Conservation (phyloP, 176 grass and related monocot species). For the Metroxylon sagu region DNA sequence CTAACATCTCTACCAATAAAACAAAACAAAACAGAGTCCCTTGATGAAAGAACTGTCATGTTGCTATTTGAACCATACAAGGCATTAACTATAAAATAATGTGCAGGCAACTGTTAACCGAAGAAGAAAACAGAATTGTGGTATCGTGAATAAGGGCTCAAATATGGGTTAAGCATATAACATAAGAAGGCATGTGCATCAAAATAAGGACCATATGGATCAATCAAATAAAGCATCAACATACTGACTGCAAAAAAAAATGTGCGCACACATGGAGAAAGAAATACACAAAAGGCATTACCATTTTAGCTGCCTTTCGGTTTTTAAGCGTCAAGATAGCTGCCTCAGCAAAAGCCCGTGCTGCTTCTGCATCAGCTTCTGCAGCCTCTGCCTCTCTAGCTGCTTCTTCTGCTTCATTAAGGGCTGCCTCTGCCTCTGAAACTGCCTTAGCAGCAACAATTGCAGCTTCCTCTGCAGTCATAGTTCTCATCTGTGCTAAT, state of each 20-base stretch:
- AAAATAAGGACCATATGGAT: too few relatives aligned
- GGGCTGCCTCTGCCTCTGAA: constrained; percentile 68
- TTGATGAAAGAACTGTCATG: too few relatives aligned
- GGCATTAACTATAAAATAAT: too few relatives aligned
- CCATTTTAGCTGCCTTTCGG: constrained; percentile 41
- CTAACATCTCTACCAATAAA: too few relatives aligned
- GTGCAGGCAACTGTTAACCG: too few relatives aligned
- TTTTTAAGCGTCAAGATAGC: constrained; percentile 48
- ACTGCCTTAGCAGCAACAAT: constrained; percentile 73
- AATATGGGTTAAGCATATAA: too few relatives aligned
- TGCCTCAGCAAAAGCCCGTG: constrained; percentile 60
- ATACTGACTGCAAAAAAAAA: neutral
- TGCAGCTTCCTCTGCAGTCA: constrained; percentile 66
- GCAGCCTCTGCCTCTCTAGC: constrained; percentile 60
- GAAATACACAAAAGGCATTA: constrained; percentile 2
- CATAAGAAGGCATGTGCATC: too few relatives aligned
- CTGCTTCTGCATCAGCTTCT: constrained; percentile 61
- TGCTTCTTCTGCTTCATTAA: constrained; percentile 70
- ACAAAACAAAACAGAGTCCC: too few relatives aligned
- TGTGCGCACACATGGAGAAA: neutral
- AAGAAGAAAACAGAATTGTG: too few relatives aligned
- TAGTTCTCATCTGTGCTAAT: constrained; percentile 39
- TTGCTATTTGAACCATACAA: too few relatives aligned
- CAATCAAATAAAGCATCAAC: neutral
- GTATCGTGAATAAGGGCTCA: too few relatives aligned